Conservation (phyloP, 352 stramenopile genomes). For the Phytophthora chlamydospora region DNA sequence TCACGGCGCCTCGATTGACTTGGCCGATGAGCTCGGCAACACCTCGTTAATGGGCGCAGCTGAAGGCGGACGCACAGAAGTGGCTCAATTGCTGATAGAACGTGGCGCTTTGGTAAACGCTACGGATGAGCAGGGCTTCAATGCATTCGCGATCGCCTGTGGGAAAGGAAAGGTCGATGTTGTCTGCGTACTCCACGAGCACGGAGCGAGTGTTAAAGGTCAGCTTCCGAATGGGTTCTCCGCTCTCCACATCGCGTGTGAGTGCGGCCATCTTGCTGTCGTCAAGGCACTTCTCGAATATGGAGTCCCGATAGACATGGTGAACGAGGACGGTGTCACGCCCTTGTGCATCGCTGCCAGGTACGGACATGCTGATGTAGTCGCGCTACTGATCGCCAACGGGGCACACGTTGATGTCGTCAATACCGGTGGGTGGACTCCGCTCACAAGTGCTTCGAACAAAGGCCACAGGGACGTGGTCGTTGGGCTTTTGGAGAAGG, state of each 20-base stretch:
- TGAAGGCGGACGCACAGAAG: neutral
- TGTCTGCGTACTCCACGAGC: conserved; percentile 5
- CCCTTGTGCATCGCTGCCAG: conserved; percentile 6
- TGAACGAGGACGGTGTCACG: conserved; percentile 6
- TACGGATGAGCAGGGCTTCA: neutral
- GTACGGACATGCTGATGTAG: conserved; percentile 3
- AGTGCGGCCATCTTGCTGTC: neutral
- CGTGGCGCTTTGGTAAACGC: neutral
- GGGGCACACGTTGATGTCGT: neutral
- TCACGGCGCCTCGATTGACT: neutral
- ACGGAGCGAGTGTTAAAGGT: conserved; percentile 5
- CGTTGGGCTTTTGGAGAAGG: conserved; percentile 2
- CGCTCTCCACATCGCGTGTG: conserved; percentile 10
- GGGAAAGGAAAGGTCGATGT: neutral
- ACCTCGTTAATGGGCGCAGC: conserved; percentile 1
- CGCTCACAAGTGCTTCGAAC: conserved; percentile 5
- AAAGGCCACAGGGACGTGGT: neutral
- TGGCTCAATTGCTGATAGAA: conserved; percentile 2
- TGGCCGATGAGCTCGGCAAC: neutral
- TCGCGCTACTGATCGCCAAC: neutral
- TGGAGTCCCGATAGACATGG: neutral
- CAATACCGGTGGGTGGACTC: neutral
- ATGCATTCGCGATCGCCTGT: neutral
- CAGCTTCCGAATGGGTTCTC: conserved; percentile 9
- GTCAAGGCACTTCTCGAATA: conserved; percentile 3